Conservation (phyloP, 306 rosid species). For the cucumber (Cucumis sativus) region DNA sequence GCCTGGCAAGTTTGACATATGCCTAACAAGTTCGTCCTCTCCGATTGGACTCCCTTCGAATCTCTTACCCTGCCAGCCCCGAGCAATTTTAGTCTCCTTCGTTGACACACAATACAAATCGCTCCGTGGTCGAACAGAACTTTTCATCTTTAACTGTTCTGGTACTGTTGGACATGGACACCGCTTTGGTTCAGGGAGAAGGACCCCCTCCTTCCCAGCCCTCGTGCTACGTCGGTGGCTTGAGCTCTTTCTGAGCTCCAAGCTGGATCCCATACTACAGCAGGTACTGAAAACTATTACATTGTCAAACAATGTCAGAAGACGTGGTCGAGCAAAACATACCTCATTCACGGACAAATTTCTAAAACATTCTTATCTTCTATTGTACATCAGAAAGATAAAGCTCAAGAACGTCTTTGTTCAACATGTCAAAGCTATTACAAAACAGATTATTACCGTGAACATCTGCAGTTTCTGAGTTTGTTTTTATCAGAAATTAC, state of each 20-base stretch:
- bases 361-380: slow-evolving; percentile 13
- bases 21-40: slow-evolving; percentile 73
- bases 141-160: slow-evolving; percentile 23
- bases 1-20: slow-evolving; percentile 79
- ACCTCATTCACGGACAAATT: not conserved
- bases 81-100: slow-evolving; percentile 13
- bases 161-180: slow-evolving; percentile 17
- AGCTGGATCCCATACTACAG: slow-evolving; percentile 37
- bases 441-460: not conserved
- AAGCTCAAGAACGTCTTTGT: not conserved
- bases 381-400: not conserved
- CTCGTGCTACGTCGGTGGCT: slow-evolving; percentile 27
- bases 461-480: not conserved
- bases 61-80: slow-evolving; percentile 13
- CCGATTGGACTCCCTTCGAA: slow-evolving; percentile 25
- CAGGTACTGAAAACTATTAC: slow-evolving; percentile 23
- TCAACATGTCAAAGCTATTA: not conserved
- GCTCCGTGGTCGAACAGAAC: slow-evolving; percentile 10
- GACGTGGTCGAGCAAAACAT: not conserved
- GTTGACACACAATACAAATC: slow-evolving; percentile 19
- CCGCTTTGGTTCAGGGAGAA: slow-evolving; percentile 14
- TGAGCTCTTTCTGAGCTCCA: slow-evolving; percentile 30
- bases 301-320: not conserved
- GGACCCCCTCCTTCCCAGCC: slow-evolving; percentile 23
- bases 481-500: not conserved